A percentile compares a stretch with the other conserved stretches of the same genome.
These are phyloP conservation scores for Globisporangium irregulare DNA, from an alignment of 352 stramenopile genomes.

Conservation along the genomic window DNA sequence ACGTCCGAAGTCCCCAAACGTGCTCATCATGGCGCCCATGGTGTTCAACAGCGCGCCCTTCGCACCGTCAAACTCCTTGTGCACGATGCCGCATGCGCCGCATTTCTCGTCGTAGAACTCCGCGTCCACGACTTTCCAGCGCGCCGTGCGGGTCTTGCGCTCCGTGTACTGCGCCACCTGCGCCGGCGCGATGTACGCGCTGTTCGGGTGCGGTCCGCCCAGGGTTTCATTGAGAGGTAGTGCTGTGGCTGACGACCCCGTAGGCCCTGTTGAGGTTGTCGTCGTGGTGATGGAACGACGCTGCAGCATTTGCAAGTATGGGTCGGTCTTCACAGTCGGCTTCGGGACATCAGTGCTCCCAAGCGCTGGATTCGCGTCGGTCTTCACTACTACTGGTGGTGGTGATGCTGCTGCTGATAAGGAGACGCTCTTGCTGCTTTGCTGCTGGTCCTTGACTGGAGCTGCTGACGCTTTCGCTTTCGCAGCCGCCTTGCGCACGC, in stretches of 20 bases:
- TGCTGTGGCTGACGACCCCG: not conserved
- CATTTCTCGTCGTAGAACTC: constrained; percentile 71
- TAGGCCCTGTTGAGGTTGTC: not conserved
- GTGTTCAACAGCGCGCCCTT: constrained; percentile 49
- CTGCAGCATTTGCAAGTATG: constrained; percentile 81
- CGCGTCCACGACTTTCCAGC: constrained; percentile 68
- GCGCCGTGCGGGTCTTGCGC: constrained; percentile 38
- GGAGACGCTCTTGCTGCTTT: not conserved
- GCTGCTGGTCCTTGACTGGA: constrained; percentile 5
- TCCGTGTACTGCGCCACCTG: constrained; percentile 52
- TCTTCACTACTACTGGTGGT: constrained; percentile 10
- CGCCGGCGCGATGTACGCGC: constrained; percentile 51
- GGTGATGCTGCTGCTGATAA: not conserved
- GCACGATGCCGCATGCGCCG: constrained; percentile 45
- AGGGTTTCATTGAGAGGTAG: not conserved
- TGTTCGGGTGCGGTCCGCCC: constrained; percentile 44
- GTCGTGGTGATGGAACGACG: constrained; percentile 48
- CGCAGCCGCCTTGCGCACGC: constrained; percentile 24
- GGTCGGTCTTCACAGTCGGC: constrained; percentile 43
- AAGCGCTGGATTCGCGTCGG: not conserved
- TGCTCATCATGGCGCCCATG: constrained; percentile 82
- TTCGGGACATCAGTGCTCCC: not conserved
- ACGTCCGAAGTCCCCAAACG: constrained; percentile 62
- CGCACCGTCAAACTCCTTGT: constrained; percentile 40
- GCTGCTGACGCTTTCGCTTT: constrained; percentile 12